Evolutionary conservation across 805 yeast genomes (phyloP).

Genomic region (Candida khao-thaluensis): DNA sequence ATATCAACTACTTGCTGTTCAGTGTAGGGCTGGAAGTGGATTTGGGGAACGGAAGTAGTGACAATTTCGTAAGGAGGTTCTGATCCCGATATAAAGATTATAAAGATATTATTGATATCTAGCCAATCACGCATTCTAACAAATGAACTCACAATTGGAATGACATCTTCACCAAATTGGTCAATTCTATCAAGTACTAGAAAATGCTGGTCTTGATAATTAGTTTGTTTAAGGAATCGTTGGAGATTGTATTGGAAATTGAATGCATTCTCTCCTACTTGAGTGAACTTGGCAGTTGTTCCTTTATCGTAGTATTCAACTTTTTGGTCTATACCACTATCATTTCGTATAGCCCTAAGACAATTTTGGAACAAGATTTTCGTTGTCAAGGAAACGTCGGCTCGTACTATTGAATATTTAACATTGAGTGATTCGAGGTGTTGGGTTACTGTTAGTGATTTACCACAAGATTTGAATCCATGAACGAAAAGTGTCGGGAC

Average conservation of each 20-base stretch:
- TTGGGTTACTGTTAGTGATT: constrained; percentile 36
- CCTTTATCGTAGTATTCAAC: constrained; percentile 26
- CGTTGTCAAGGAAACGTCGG: constrained; percentile 46
- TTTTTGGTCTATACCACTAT: constrained; percentile 30
- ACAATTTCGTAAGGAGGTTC: constrained; percentile 37
- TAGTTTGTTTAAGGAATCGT: constrained; percentile 31
- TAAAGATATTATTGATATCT: constrained; percentile 27
- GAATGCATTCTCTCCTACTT: constrained; percentile 41
- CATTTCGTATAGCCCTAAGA: constrained; percentile 34
- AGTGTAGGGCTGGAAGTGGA: constrained; percentile 40
- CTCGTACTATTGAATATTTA: constrained; percentile 32
- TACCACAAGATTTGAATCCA: constrained; percentile 52
- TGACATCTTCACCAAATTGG: constrained; percentile 28
- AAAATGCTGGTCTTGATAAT: constrained; percentile 36
- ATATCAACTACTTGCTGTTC: constrained; percentile 37
- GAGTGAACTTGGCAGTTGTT: constrained; percentile 24
- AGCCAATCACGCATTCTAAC: constrained; percentile 41
- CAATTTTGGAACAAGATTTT: constrained; percentile 43
- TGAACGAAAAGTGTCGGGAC: constrained; percentile 43
- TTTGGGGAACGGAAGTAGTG: constrained; percentile 40
- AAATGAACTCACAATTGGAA: constrained; percentile 30
- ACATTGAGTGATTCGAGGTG: constrained; percentile 30
- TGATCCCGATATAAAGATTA: constrained; percentile 41
- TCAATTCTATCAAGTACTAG: constrained; percentile 50
- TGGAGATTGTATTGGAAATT: constrained; percentile 42